phyloP scores from a whole-genome alignment of 345 rosid species.

The Dipteronia dyeriana region DNA sequence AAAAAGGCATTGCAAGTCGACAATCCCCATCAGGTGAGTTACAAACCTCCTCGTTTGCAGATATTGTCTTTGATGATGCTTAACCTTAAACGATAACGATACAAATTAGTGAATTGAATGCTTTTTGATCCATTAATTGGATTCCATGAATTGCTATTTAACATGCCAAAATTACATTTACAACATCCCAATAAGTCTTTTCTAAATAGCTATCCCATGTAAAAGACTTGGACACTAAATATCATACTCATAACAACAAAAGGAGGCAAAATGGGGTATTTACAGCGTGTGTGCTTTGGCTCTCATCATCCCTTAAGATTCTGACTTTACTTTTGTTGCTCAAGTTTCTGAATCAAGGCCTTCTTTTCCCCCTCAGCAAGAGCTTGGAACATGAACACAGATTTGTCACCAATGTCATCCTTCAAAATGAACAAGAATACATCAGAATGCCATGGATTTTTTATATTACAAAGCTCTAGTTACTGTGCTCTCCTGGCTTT shows the following conservation, averaged over 20 bases:
- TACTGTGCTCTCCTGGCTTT: too few relatives aligned
- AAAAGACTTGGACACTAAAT: not conserved
- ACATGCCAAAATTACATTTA: not conserved
- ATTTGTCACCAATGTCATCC: slow-evolving; percentile 97
- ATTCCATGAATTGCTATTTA: not conserved
- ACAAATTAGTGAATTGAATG: too few relatives aligned
- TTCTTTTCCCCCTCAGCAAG: slow-evolving; percentile 74
- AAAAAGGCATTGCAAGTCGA: too few relatives aligned
- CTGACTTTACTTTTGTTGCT: slow-evolving; percentile 47
- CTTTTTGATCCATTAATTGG: not conserved
- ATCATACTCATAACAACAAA: not conserved
- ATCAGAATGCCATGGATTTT: slow-evolving; percentile 18
- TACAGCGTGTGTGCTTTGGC: not conserved
- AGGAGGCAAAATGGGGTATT: not conserved
- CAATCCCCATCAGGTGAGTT: too few relatives aligned
- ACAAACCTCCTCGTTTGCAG: not conserved
- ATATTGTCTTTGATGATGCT: too few relatives aligned
- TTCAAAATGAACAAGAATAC: slow-evolving; percentile 27
- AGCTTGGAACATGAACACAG: slow-evolving; percentile 81
- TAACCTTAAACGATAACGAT: too few relatives aligned
- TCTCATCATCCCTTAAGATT: slow-evolving; percentile 1
- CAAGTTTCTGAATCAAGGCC: slow-evolving; percentile 64
- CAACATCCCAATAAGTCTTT: not conserved
- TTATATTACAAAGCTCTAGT: not conserved
- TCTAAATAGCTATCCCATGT: not conserved